Base-by-base conservation (phyloP, 768 basidiomycete genomes). In the Hemileccinum rubropunctum region DNA sequence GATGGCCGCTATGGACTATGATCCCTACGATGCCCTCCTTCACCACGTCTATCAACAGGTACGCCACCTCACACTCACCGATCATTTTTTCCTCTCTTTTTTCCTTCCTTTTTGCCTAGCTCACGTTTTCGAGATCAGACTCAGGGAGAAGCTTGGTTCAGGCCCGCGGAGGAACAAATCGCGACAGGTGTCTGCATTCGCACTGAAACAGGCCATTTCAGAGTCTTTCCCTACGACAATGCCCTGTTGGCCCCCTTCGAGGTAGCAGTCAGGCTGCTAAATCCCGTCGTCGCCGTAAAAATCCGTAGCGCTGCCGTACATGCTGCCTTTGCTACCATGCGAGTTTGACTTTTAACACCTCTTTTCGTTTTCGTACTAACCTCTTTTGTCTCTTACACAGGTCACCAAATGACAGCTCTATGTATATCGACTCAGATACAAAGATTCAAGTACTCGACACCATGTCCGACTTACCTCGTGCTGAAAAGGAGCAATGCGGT, bases 401-500 rank as follows among this genome's bases (percentile, higher is more conserved):
- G 38, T 53, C 75, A 4, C 76, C 80, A 1, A 74, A 80, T 46
- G 76, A 79, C 3, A 65, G 66, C 4, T 80, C 78, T 32, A 79
- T 89, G 58, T 83, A 83, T 57, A 76, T 95, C 55, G 87, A 91
- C 64, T 64, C 68, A 47, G 83, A 91, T 62, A 93, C 90, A 2
- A 85, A 90, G 18, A 92, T 95, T 45, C 92, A 95, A 68, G 83
- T 94, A 37, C 66, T 95, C 30, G 85, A 91, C 49, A 78, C 77
- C 15, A 79, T 94, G 61, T 57, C 62, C 41, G 78, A 82, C 52
- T 72, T 95, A 23, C 79, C 86, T 10, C 78, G 79, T 39, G 90
- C 91, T 3, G 88, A 94, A 66, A 93, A 92, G 69, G 91, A 94
- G 60, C 92, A 94, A 62, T 91, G 88, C 47, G 92, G 83, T 14